Percentiles rank a stretch among this genome's conserved stretches.
These are phyloP conservation scores for Boletus edulis DNA, from an alignment of 768 basidiomycete species.

Conservation along the genomic window DNA sequence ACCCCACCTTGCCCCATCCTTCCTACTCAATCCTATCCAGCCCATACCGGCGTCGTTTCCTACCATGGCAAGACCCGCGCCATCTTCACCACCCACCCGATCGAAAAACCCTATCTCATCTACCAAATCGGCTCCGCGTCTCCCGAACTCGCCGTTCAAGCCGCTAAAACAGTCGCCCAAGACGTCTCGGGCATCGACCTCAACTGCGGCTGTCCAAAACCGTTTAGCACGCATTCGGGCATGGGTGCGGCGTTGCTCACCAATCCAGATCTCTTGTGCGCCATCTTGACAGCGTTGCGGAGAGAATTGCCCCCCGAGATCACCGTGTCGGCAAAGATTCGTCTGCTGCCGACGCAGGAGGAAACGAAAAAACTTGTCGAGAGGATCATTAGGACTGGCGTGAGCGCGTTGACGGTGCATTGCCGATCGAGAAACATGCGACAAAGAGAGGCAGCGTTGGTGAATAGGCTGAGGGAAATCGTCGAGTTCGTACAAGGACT, in stretches of 20 bases:
- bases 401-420: constrained; percentile 89
- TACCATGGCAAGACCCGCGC: constrained; percentile 82
- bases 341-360: constrained; percentile 80
- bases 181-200: constrained; percentile 95
- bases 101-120: constrained; percentile 92
- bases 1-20: background rate
- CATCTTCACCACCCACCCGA: constrained; percentile 89
- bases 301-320: constrained; percentile 70
- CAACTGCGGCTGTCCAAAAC: constrained; percentile 97
- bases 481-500: constrained; percentile 77
- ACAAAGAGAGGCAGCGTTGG: constrained; percentile 71
- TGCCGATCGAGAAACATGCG: constrained; percentile 94
- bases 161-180: constrained; percentile 79
- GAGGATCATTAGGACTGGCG: constrained; percentile 82
- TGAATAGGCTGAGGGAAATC: constrained; percentile 78
- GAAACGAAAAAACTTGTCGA: constrained; percentile 90
- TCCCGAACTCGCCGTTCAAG: constrained; percentile 88
- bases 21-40: constrained; percentile 39
- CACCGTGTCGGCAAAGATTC: constrained; percentile 92
- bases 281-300: constrained; percentile 80
- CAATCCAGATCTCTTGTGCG: constrained; percentile 87
- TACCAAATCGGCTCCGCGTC: constrained; percentile 94
- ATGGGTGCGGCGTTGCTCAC: constrained; percentile 97
- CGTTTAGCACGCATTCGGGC: constrained; percentile 89
- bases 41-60: constrained; percentile 80